Conservation (phyloP, 306 rosid genomes). For the Glycyrrhiza uralensis region DNA sequence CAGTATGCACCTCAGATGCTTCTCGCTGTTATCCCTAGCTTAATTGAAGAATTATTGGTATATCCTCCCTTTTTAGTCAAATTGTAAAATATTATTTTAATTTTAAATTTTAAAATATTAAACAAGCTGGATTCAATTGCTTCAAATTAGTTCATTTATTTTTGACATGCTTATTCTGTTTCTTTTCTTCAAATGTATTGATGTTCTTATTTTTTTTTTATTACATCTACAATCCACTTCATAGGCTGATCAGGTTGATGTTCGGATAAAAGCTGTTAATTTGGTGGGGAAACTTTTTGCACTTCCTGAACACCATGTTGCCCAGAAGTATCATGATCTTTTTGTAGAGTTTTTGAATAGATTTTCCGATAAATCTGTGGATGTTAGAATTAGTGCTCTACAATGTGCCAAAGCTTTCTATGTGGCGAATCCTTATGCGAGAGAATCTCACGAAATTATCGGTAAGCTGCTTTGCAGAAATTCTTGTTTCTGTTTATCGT, state of each 20-base stretch:
- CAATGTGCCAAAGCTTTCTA: slow-evolving; percentile 71
- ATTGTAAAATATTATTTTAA: neutral
- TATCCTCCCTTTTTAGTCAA: slow-evolving; percentile 9
- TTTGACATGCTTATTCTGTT: neutral
- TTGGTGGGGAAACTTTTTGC: slow-evolving; percentile 81
- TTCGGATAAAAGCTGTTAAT: slow-evolving; percentile 86
- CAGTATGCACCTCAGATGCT: slow-evolving; percentile 82
- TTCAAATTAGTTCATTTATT: slow-evolving; percentile 8
- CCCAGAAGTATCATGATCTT: slow-evolving; percentile 59
- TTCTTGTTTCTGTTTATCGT: slow-evolving; percentile 1
- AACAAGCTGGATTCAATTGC: neutral
- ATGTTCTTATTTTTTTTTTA: neutral
- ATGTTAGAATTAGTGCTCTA: slow-evolving; percentile 79
- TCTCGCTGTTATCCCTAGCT: slow-evolving; percentile 69
- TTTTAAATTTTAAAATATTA: slow-evolving; percentile 1
- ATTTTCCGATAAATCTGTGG: slow-evolving; percentile 84
- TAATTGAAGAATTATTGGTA: slow-evolving; percentile 74
- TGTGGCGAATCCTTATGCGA: slow-evolving; percentile 46
- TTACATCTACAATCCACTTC: slow-evolving; percentile 23
- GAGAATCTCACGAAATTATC: slow-evolving; percentile 63
- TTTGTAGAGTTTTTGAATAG: slow-evolving; percentile 78
- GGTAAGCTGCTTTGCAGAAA: slow-evolving; percentile 49
- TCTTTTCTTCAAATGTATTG: neutral
- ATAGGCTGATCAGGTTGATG: slow-evolving; percentile 95
- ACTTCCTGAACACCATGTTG: slow-evolving; percentile 58